Evolutionary conservation across 2,329 filamentous ascomycete species (phyloP), one percentile per base, ranked within the genome.

Genomic region (Aspergillus ruber): DNA sequence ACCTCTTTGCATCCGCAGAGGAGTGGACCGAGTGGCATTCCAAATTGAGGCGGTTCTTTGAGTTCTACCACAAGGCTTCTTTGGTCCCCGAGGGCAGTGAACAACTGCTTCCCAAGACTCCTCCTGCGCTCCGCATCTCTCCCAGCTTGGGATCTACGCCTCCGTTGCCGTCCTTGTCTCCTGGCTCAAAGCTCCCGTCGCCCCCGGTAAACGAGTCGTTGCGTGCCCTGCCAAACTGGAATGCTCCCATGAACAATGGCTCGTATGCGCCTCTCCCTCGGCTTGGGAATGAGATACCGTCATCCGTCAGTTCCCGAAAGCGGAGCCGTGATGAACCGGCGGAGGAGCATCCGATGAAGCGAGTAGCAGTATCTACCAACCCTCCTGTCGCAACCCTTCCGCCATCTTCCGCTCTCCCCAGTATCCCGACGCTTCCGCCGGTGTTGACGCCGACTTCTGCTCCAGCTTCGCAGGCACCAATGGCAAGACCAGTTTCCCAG

Each of bases 21-120:
- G 82, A 95, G 65, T 98, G 93, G 93, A 78, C 83, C 43, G 79
- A 83, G 46, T 97, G 93, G 93, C 84, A 96, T 60, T 74, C 77
- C 52, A 90, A 90, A 66, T 75, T 97, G 46, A 80, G 85, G 45
- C 85, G 84, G 56, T 96, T 96, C 64, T 84, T 84, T 55, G 82
- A 84, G 45, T 96, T 90, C 70, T 90, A 89, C 70, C 83, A 90
- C 56, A 79, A 80, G 49, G 86, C 88, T 25, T 78, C 78, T 13
- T 69, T 70, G 45, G 61, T 73, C 40, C 68, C 73, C 6, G 57
- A 72, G 35, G 62, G 74, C 50, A 64, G 54, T 25, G 57, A 64
- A n/a, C 36, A 39, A 13, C 61, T 62, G 53, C 61, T 35, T 36
- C 61, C 44, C 32, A 55, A 56, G 10, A 58, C 58, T 12, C 36